Base-by-base conservation (phyloP, 768 basidiomycete species). In the Lentinula edodes region DNA sequence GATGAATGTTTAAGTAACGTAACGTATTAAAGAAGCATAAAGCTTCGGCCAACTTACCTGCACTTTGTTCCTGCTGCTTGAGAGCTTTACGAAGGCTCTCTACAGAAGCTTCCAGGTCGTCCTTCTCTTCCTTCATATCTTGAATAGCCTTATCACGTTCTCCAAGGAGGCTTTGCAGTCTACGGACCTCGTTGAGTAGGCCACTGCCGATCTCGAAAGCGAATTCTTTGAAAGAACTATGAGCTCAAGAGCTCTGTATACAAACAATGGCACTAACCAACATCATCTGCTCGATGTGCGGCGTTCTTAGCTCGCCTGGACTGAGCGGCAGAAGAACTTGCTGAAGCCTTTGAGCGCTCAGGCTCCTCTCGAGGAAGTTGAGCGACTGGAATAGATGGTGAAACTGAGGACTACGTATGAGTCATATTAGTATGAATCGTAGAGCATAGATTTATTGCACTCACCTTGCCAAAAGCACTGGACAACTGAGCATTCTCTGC, bases 121-220 rank as follows among this genome's bases (percentile, higher is more conserved):
- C 93, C 73, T 90, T 91, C 76, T 96, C 94, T 75, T 94, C 91
- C 68, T 89, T 89, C 82, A 90, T 87, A 68, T 92, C 91, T 72
- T 93, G 89, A 51, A 98, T 86, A 18, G 90, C 91, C 73, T 94
- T 93, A 74, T 98, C 95, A 58, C 93, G 85, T 74, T 98, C 96
- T 15, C 84, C 90, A 45, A 98, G 84, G 62, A 98, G 81, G 61
- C 89, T 89, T 70, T 98, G 96, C 43, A 98, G 80, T 45, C 96
- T 83, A 50, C 95, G 82, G 51, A 98, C 93, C 76, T 98, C 96
- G 7, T 90, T 90, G 35, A 98, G 79, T 54, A 98, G 78, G 12
- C 90, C 90, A 65, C 92, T 95, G 6, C 96, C 95, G 61, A 98
- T 98, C 78, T 98, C 96, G 67, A 97, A 95, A 43, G 96, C 96